Base-by-base conservation (phyloP, 169 alveolate species). In the Eimeria maxima region DNA sequence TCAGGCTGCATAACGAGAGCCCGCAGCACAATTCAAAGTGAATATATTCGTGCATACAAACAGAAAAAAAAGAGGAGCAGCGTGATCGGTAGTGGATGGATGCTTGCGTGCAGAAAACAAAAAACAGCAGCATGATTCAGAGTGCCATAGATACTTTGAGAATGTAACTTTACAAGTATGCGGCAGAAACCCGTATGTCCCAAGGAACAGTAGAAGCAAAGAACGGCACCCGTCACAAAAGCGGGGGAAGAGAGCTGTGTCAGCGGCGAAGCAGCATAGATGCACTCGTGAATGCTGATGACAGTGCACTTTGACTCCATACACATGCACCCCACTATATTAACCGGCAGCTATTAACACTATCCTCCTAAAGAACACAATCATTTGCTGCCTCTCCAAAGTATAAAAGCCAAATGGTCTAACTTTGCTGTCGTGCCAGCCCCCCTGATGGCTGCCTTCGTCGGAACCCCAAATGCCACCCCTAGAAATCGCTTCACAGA, bases 361-460 rank as follows among this genome's bases (percentile, higher is more conserved):
- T 33, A 33, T 33, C 38, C 1, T 33, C 38, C 38, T 33, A 33
- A 53, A 71, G 81, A 71, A 20, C 6, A 71, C 44, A 71, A 20
- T 11, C 16, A 38, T 38, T 8, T 13, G 81, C 4, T 29, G 16
- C 22, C 13, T 11, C 29, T 24, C 33, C 53, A 33, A 74, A 33
- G 33, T 29, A 16, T 20, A 33, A 14, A 10, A 76, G n/a, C 6
- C 38, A 76, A 13, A 42, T 18, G 24, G 73, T 3, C 93, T 83
- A 16, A 92, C 96, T 95, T 88, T 90, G 93, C 95, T 80, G 55
- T 94, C 92, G 57, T 78, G 95, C 96, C 96, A 95, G 24, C 84
- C 93, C 44, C 76, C 93, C 45, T 60, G 84, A 81, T 69, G 76
- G 45, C 53, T 60, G 4, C 84, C 86, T 14, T 89, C 83, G 2